Evolutionary conservation across 192 early-diverging fungal genomes (phyloP).

Genomic region (Chytriomyces sp.): DNA sequence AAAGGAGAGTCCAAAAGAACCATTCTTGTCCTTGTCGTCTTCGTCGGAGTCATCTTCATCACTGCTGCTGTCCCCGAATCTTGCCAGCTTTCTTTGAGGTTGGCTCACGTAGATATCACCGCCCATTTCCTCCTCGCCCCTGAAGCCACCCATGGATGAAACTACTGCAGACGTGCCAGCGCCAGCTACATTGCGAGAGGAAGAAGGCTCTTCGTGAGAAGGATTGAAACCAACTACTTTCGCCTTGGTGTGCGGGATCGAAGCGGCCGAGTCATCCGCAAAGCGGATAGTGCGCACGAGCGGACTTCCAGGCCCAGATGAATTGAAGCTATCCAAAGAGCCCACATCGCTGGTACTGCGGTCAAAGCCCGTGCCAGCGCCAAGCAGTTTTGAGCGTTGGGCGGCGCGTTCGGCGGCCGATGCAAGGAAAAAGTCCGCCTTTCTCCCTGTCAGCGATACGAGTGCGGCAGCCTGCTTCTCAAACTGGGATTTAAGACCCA

Average conservation of each 20-base stretch:
- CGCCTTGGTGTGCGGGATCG: background rate
- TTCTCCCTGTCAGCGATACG: slow-evolving; percentile 10
- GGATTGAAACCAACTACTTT: background rate
- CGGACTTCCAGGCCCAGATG: background rate
- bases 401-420: slow-evolving; percentile 20
- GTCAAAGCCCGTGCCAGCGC: background rate
- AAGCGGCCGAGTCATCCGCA: slow-evolving; percentile 1
- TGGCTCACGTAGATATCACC: background rate
- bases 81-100: background rate
- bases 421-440: slow-evolving; percentile 35
- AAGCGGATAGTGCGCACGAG: slow-evolving; percentile 6
- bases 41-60: slow-evolving; percentile 4
- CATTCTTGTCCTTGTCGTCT: background rate
- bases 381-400: background rate
- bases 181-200: too few species aligned
- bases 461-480: slow-evolving; percentile 4
- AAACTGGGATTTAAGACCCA: background rate
- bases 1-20: background rate
- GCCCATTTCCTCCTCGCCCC: background rate
- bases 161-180: too few species aligned
- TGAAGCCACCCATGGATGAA: too few species aligned
- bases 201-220: background rate
- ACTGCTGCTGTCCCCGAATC: background rate
- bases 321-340: background rate
- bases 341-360: background rate